These are phyloP conservation scores for Bruguiera gymnorhiza DNA, from an alignment of 345 rosid species.

Conservation along the genomic window DNA sequence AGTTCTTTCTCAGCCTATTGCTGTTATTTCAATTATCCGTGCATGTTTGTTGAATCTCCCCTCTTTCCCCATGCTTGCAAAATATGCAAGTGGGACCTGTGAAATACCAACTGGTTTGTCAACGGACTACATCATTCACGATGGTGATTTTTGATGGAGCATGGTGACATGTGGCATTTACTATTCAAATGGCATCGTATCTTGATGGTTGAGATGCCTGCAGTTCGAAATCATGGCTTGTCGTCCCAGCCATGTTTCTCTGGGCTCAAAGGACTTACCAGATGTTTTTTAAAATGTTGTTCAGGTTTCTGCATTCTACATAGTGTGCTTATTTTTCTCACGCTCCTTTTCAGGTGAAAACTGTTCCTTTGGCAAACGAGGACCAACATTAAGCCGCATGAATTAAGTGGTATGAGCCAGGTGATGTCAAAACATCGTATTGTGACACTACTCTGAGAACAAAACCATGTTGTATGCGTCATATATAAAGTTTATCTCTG, in stretches of 20 bases:
- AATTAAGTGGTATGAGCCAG: neutral
- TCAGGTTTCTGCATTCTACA: neutral
- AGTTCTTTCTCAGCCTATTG: slow-evolving; percentile 13
- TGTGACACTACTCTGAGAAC: slow-evolving; percentile 5
- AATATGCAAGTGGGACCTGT: neutral
- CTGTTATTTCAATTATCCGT: neutral
- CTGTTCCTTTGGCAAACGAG: slow-evolving; percentile 67
- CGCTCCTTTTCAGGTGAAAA: slow-evolving; percentile 55
- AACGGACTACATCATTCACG: neutral
- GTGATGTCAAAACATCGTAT: neutral
- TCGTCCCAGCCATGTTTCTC: no score
- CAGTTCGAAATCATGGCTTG: no score
- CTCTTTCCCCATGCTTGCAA: neutral
- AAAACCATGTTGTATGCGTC: slow-evolving; percentile 5
- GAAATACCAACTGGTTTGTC: no score
- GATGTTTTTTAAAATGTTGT: neutral
- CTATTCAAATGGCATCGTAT: no score
- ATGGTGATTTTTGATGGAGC: neutral
- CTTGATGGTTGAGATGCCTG: no score
- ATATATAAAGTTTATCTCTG: neutral
- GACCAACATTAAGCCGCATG: slow-evolving; percentile 39
- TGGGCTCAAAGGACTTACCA: neutral
- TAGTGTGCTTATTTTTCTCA: neutral
- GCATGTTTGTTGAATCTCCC: neutral
- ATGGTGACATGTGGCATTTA: neutral